Evolutionary conservation across 352 stramenopile genomes (phyloP).

Genomic region (Phytophthora kernoviae): DNA sequence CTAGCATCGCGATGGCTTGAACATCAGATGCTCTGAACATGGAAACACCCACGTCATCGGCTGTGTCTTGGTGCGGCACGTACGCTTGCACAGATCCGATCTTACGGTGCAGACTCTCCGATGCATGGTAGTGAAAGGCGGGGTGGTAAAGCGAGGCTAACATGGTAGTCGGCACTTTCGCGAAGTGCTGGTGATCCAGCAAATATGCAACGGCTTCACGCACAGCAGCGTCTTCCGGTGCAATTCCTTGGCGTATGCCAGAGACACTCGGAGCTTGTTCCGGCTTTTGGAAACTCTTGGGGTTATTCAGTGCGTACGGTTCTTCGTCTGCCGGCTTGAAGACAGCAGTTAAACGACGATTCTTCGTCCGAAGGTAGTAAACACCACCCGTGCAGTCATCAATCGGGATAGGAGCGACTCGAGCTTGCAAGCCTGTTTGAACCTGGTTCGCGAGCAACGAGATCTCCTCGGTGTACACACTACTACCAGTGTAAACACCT

Average conservation of each 20-base stretch:
- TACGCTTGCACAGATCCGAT: conserved; percentile 67
- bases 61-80: conserved; percentile 60
- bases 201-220: conserved; percentile 66
- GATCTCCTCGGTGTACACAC: conserved; percentile 26
- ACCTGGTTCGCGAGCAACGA: conserved; percentile 33
- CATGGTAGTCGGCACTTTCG: conserved; percentile 54
- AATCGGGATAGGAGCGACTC: conserved; percentile 45
- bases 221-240: conserved; percentile 45
- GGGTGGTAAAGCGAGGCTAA: conserved; percentile 43
- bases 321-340: conserved; percentile 79
- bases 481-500: conserved; percentile 10
- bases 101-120: conserved; percentile 29
- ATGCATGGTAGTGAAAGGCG: conserved; percentile 36
- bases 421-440: conserved; percentile 34
- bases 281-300: conserved; percentile 41
- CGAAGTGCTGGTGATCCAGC: conserved; percentile 47
- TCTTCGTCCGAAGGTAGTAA: conserved; percentile 59
- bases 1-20: conserved; percentile 73
- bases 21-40: conserved; percentile 59
- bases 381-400: conserved; percentile 70
- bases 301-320: conserved; percentile 64
- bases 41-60: conserved; percentile 57
- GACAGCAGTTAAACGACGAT: conserved; percentile 48
- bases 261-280: conserved; percentile 5
- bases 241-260: conserved; percentile 55